Evolutionary conservation across 176 grass and related monocot species (phyloP).

Genomic region (Rhynchospora pubera): DNA sequence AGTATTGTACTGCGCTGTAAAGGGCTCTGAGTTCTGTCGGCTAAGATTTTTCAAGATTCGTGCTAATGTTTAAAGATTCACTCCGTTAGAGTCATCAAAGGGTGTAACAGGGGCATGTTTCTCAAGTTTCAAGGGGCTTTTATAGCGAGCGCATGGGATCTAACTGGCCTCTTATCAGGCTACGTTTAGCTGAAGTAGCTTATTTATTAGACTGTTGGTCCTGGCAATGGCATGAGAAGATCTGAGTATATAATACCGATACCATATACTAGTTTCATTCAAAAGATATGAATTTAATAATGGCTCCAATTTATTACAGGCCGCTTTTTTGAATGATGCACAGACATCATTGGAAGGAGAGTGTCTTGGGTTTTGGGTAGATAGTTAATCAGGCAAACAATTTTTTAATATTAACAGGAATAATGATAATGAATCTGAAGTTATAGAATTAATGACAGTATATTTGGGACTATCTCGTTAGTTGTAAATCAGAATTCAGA

Average conservation of each 20-base stretch:
- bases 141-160: not conserved
- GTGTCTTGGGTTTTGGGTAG: not conserved
- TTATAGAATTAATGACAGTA: not conserved
- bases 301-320: not conserved
- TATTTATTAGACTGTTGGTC: conserved; percentile 4
- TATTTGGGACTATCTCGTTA: not conserved
- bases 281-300: not conserved
- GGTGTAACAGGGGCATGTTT: not conserved
- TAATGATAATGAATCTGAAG: not conserved
- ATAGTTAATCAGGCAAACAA: not conserved
- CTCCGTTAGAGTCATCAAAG: too few relatives aligned
- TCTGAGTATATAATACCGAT: not conserved
- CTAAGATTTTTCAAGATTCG: too few relatives aligned
- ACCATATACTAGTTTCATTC: not conserved
- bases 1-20: too few relatives aligned
- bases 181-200: not conserved
- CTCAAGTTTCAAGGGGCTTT: conserved; percentile 4
- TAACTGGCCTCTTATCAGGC: not conserved
- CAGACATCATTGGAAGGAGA: not conserved
- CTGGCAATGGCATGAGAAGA: not conserved
- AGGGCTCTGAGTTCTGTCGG: too few relatives aligned
- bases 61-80: too few relatives aligned
- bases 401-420: not conserved
- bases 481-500: not conserved
- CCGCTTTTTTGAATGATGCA: not conserved